Evolutionary conservation across 306 rosid genomes (phyloP).

Genomic region (Acacia crassicarpa): DNA sequence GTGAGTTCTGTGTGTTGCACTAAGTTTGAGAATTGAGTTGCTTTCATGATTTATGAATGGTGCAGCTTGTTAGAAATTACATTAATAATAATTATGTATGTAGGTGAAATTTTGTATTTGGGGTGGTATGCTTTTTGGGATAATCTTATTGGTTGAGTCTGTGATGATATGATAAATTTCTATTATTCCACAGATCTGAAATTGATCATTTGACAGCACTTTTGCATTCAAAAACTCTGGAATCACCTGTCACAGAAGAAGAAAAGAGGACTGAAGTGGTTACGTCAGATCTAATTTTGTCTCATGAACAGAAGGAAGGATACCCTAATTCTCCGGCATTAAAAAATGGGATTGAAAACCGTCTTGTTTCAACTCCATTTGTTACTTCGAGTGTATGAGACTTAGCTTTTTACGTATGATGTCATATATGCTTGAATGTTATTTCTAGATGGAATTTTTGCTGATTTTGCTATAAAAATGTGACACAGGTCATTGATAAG

Average conservation of each 20-base stretch:
- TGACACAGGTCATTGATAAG: conserved; percentile 66
- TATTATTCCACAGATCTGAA: conserved; percentile 66
- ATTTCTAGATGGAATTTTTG: conserved; percentile 1
- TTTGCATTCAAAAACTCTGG: conserved; percentile 69
- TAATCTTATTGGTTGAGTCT: conserved; percentile 2
- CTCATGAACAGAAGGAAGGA: conserved; percentile 45
- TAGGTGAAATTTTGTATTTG: not conserved
- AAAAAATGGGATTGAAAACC: conserved; percentile 46
- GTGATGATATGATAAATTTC: conserved; percentile 20
- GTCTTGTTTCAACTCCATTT: conserved; percentile 45
- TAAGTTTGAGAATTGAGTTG: not conserved
- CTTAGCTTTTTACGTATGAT: conserved; percentile 11
- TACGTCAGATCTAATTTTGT: conserved; percentile 37
- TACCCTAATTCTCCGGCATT: conserved; percentile 35
- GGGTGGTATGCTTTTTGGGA: conserved; percentile 1
- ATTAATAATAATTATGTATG: not conserved
- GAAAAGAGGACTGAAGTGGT: conserved; percentile 44
- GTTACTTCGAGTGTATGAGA: conserved; percentile 55
- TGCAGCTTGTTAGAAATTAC: not conserved
- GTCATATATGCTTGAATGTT: not conserved
- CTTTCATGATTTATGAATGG: not conserved
- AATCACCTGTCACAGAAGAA: conserved; percentile 47
- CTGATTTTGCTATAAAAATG: conserved; percentile 30
- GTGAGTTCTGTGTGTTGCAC: not conserved
- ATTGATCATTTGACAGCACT: conserved; percentile 83